Evolutionary conservation across 352 stramenopile genomes (phyloP).

Genomic region (Globisporangium paddicum): DNA sequence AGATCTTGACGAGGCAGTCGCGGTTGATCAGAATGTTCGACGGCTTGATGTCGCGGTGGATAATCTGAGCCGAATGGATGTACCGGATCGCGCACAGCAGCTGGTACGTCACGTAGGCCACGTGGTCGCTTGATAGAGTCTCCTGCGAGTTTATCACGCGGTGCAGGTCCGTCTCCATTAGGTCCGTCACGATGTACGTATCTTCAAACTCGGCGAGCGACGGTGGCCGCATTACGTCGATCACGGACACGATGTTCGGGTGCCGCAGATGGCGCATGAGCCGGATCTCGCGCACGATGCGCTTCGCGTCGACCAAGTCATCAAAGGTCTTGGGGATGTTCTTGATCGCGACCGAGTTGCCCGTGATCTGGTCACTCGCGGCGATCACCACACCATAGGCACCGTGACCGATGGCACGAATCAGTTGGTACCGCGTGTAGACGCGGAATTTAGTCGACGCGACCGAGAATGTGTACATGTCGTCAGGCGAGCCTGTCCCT

Average conservation of each 20-base stretch:
- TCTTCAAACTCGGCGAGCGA: slow-evolving; percentile 75
- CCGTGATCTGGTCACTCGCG: slow-evolving; percentile 73
- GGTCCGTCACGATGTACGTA: slow-evolving; percentile 81
- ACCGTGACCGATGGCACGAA: slow-evolving; percentile 74
- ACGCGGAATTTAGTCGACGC: slow-evolving; percentile 83
- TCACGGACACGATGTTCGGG: slow-evolving; percentile 63
- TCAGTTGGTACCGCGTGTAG: slow-evolving; percentile 80
- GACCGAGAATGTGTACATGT: slow-evolving; percentile 85
- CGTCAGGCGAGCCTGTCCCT: slow-evolving; percentile 21
- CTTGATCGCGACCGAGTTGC: slow-evolving; percentile 82
- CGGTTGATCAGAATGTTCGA: slow-evolving; percentile 95
- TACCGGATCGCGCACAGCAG: slow-evolving; percentile 74
- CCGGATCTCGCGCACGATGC: slow-evolving; percentile 80
- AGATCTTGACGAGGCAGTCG: slow-evolving; percentile 88
- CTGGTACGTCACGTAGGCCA: slow-evolving; percentile 84
- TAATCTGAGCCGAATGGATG: slow-evolving; percentile 84
- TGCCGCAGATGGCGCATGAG: slow-evolving; percentile 77
- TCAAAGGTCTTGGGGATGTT: slow-evolving; percentile 85
- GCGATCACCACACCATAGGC: slow-evolving; percentile 81
- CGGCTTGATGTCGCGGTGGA: slow-evolving; percentile 94
- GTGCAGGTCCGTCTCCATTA: too few species aligned
- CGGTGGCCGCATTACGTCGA: slow-evolving; percentile 73
- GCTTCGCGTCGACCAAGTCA: slow-evolving; percentile 79
- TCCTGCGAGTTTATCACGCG: slow-evolving; percentile 79
- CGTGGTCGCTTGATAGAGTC: slow-evolving; percentile 62